phyloP scores from a whole-genome alignment of 148 eudicot genomes.

The Rhododendron molle region DNA sequence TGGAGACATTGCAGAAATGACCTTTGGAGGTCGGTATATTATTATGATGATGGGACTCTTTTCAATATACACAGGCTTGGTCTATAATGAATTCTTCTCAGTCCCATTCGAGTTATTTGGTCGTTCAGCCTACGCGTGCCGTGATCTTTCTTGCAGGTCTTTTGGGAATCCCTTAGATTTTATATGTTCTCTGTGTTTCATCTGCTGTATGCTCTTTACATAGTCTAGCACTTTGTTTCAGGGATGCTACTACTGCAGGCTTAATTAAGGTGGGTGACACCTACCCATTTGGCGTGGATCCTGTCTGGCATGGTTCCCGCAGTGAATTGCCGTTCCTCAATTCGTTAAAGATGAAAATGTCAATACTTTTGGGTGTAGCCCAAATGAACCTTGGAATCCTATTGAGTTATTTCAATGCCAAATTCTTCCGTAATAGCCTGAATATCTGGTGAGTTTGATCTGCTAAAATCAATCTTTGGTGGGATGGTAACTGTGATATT shows the following conservation, averaged over 20 bases:
- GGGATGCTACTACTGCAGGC: constrained; percentile 48
- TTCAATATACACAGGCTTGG: constrained; percentile 56
- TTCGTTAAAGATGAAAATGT: constrained; percentile 58
- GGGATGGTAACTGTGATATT: neutral
- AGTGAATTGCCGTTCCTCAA: constrained; percentile 53
- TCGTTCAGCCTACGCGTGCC: constrained; percentile 48
- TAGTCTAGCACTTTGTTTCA: constrained; percentile 12
- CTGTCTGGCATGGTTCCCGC: constrained; percentile 54
- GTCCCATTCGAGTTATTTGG: constrained; percentile 53
- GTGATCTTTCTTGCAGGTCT: constrained; percentile 54
- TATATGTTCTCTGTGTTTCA: constrained; percentile 4
- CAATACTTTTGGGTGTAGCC: constrained; percentile 52
- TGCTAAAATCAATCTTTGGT: constrained; percentile 4
- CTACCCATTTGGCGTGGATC: constrained; percentile 57
- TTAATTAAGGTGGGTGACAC: constrained; percentile 54
- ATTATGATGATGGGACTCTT: constrained; percentile 47
- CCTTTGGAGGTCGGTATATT: constrained; percentile 58
- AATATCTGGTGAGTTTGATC: constrained; percentile 36
- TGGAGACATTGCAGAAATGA: constrained; percentile 52
- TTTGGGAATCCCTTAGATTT: neutral
- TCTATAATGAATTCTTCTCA: constrained; percentile 53
- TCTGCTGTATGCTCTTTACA: constrained; percentile 1
- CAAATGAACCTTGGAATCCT: constrained; percentile 60
- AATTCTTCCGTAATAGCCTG: constrained; percentile 34
- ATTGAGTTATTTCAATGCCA: constrained; percentile 42